Evolutionary conservation across 2,329 filamentous ascomycete genomes (phyloP).

Genomic region (Setomelanomma holmii): DNA sequence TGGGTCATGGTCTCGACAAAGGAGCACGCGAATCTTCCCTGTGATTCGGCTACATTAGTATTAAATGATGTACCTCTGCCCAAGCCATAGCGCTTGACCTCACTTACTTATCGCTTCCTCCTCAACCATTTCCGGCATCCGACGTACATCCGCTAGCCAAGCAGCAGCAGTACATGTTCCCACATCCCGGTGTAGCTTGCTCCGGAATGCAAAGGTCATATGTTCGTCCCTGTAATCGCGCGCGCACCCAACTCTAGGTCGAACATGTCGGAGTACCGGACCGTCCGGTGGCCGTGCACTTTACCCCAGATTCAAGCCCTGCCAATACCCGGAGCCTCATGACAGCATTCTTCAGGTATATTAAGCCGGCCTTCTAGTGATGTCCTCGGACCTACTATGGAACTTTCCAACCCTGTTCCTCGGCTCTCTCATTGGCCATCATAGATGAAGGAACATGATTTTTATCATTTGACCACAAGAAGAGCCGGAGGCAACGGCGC

Average conservation of each 20-base stretch:
- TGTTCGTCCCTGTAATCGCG: no score
- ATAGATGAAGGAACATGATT: conserved; percentile 20
- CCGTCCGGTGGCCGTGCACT: conserved; percentile 17
- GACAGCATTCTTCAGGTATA: conserved; percentile 16
- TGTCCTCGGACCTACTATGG: conserved; percentile 27
- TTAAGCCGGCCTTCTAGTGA: conserved; percentile 17
- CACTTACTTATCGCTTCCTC: no score
- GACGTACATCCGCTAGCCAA: no score
- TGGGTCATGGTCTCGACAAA: no score
- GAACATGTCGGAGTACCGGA: conserved; percentile 14
- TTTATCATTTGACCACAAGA: conserved; percentile 20
- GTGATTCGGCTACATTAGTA: no score
- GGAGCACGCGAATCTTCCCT: no score
- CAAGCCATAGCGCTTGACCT: no score
- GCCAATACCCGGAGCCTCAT: conserved; percentile 13
- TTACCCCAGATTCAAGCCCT: conserved; percentile 17
- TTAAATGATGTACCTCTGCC: no score
- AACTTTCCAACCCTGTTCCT: conserved; percentile 27
- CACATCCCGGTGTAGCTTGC: no score
- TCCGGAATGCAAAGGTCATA: no score
- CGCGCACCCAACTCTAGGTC: conserved; percentile 1
- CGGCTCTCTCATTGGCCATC: conserved; percentile 23
- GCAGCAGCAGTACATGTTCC: no score
- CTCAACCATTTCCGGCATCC: no score
- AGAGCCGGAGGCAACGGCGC: conserved; percentile 14